phyloP scores from a whole-genome alignment of 2,329 filamentous ascomycete species.

The Ceratocystis papillata region DNA sequence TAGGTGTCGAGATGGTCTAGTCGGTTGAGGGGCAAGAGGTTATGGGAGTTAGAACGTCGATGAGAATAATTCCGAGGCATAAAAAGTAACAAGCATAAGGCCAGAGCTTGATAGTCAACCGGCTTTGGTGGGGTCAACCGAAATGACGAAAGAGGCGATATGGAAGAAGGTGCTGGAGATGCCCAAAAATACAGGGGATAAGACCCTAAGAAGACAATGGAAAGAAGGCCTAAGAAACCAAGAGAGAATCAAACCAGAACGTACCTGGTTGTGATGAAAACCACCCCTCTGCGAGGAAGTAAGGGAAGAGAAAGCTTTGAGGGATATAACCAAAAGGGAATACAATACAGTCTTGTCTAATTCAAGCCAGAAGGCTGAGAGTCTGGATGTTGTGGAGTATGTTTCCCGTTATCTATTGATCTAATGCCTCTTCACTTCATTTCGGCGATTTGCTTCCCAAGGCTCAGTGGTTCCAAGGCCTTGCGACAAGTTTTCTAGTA shows the following conservation, averaged over 20 bases:
- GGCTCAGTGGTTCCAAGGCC: neutral
- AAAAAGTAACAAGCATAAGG: neutral
- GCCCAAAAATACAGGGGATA: neutral
- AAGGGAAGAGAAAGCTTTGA: neutral
- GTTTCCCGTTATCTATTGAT: neutral
- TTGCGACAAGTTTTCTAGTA: conserved; percentile 27
- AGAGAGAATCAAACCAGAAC: neutral
- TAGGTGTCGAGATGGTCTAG: neutral
- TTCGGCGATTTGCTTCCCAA: conserved; percentile 8
- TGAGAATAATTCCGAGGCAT: conserved; percentile 4
- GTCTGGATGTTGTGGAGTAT: neutral
- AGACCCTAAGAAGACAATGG: neutral
- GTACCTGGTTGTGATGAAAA: neutral
- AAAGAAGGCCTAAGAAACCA: neutral
- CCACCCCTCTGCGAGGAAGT: neutral
- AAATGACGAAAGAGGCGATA: conserved; percentile 16
- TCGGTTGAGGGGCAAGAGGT: neutral
- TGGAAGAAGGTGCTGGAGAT: neutral
- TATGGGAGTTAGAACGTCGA: neutral
- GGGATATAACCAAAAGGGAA: neutral
- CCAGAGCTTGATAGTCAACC: conserved; percentile 7
- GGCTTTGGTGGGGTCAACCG: conserved; percentile 12
- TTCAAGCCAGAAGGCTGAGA: neutral
- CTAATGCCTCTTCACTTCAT: neutral
- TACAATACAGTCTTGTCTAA: neutral